Percentiles rank a stretch among this genome's conserved stretches.
Evolutionary conservation across 345 rosid genomes (phyloP).

Genomic region (Ricinus communis): DNA sequence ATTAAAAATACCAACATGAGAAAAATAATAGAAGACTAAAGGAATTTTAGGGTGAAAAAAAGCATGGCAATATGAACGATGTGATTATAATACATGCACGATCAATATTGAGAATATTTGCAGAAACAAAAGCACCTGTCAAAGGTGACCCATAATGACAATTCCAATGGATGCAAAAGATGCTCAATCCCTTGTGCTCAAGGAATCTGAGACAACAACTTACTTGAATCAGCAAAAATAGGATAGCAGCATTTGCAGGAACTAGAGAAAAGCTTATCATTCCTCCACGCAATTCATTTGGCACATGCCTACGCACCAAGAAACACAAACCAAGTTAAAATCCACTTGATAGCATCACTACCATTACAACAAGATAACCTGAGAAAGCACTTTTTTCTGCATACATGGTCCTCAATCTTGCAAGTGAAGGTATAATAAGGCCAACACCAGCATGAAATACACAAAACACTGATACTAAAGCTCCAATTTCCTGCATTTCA

Average conservation of each 20-base stretch:
- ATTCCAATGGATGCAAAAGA: background rate
- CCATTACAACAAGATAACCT: background rate
- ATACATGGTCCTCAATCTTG: slow-evolving; percentile 88
- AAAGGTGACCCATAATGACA: background rate
- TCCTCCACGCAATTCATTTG: slow-evolving; percentile 91
- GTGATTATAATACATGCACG: too few relatives aligned
- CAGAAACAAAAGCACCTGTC: background rate
- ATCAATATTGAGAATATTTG: background rate
- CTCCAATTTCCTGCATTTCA: slow-evolving; percentile 74
- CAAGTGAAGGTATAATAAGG: slow-evolving; percentile 74
- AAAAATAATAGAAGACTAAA: background rate
- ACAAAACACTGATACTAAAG: slow-evolving; percentile 69
- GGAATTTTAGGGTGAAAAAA: background rate
- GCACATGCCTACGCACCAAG: slow-evolving; percentile 65
- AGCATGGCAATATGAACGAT: background rate
- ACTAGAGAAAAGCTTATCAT: slow-evolving; percentile 86
- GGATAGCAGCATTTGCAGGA: slow-evolving; percentile 72
- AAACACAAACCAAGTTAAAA: slow-evolving; percentile 17
- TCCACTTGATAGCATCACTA: slow-evolving; percentile 7
- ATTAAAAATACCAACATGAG: background rate
- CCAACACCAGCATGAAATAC: slow-evolving; percentile 73
- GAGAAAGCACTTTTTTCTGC: slow-evolving; percentile 13
- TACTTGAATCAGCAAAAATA: slow-evolving; percentile 65
- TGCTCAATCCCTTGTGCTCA: background rate
- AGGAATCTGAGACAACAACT: slow-evolving; percentile 14